Conservation (phyloP, 1,284 basidiomycete genomes). For the Mycosarcoma maydis region DNA sequence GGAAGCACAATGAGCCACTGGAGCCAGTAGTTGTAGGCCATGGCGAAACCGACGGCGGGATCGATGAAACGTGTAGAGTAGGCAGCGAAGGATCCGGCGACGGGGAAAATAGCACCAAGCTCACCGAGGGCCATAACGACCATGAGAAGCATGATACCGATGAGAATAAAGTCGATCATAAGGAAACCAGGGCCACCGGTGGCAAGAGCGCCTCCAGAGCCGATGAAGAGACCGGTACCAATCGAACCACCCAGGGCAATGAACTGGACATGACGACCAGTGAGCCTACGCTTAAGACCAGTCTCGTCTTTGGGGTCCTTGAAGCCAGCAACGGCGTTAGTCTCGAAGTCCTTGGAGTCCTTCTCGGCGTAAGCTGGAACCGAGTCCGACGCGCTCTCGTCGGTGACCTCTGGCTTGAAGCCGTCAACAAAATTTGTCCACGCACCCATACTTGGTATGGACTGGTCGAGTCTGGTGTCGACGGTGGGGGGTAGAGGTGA, state of each 20-base stretch:
- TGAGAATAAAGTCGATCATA: constrained; percentile 63
- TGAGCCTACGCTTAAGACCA: constrained; percentile 57
- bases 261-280: constrained; percentile 61
- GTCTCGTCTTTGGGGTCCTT: constrained; percentile 20
- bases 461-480: not conserved
- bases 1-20: constrained; percentile 63
- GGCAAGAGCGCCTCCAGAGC: constrained; percentile 69
- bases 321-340: constrained; percentile 36
- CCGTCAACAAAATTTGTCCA: constrained; percentile 48
- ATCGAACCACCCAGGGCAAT: constrained; percentile 67
- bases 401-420: constrained; percentile 49
- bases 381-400: constrained; percentile 12
- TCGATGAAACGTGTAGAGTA: constrained; percentile 65
- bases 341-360: constrained; percentile 38
- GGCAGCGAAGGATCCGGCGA: constrained; percentile 62
- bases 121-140: constrained; percentile 67
- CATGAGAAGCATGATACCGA: constrained; percentile 66
- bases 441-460: constrained; percentile 37
- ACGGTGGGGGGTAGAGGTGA: not conserved
- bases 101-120: constrained; percentile 59
- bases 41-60: constrained; percentile 61
- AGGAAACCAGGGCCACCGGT: constrained; percentile 70
- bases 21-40: constrained; percentile 65
- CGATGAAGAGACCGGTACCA: constrained; percentile 70
- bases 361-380: constrained; percentile 23